Percentiles rank a stretch among this genome's conserved stretches.
phyloP scores from a whole-genome alignment of 208 protist genomes.

The Acanthamoeba triangularis region DNA sequence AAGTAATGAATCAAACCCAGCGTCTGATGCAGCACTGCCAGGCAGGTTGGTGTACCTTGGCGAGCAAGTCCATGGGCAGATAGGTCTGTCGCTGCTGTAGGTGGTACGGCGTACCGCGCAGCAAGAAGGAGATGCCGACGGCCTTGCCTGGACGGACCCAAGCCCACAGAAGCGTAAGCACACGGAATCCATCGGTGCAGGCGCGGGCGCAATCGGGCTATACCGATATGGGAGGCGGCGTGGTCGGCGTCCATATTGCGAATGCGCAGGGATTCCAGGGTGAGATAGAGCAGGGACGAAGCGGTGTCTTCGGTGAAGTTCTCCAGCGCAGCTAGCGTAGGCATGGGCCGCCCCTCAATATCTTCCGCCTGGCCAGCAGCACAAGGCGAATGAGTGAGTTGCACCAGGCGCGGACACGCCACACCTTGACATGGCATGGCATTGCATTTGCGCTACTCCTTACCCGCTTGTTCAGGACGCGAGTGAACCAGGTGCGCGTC shows the following conservation, averaged over 20 bases:
- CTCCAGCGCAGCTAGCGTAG: conserved; percentile 54
- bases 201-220: background rate
- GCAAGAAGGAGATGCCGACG: conserved; percentile 53
- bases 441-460: background rate
- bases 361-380: conserved; percentile 5
- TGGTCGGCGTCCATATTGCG: conserved; percentile 75
- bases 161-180: background rate
- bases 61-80: conserved; percentile 65
- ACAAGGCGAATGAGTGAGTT: background rate
- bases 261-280: conserved; percentile 51
- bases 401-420: background rate
- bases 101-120: conserved; percentile 72
- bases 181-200: background rate
- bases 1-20: background rate
- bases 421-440: too few relatives aligned
- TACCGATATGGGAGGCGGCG: conserved; percentile 76
- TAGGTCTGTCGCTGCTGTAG: background rate
- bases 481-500: conserved; percentile 70
- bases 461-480: conserved; percentile 51
- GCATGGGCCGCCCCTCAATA: conserved; percentile 22
- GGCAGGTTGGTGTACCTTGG: conserved; percentile 51
- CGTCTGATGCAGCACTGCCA: too few relatives aligned
- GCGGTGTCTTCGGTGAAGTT: conserved; percentile 63
- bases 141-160: conserved; percentile 58
- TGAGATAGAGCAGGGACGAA: conserved; percentile 77